Evolutionary conservation across 257 asterid species (phyloP).

Genomic region (Mitragyna speciosa): DNA sequence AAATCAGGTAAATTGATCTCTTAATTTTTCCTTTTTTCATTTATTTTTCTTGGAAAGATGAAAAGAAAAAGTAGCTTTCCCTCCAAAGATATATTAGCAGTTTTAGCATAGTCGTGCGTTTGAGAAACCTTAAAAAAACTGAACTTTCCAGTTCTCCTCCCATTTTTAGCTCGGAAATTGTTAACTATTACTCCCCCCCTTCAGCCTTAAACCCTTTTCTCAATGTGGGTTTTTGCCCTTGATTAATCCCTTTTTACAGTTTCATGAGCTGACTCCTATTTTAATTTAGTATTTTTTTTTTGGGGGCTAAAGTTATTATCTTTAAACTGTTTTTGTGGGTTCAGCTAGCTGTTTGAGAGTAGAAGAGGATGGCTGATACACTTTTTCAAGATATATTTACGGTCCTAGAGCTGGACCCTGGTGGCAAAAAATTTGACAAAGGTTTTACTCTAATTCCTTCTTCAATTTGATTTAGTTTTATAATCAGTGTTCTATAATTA

Average conservation of each 20-base stretch:
- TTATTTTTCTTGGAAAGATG: neutral
- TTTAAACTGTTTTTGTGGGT: constrained; percentile 4
- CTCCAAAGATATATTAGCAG: neutral
- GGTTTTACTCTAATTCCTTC: constrained; percentile 31
- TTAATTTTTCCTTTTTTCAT: neutral
- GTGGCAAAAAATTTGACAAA: constrained; percentile 78
- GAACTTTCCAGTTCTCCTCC: neutral
- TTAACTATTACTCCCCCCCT: neutral
- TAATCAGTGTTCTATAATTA: neutral
- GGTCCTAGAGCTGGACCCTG: constrained; percentile 62
- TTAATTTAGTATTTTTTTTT: neutral
- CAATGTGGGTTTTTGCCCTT: neutral
- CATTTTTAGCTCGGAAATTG: neutral
- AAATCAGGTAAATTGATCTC: neutral
- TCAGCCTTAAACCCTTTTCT: neutral
- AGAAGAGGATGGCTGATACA: constrained; percentile 63
- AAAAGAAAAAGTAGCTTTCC: neutral
- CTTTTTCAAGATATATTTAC: constrained; percentile 79
- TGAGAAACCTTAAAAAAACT: neutral
- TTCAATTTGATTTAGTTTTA: neutral
- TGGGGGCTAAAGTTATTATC: neutral
- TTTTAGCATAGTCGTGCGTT: neutral
- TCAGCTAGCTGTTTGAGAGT: neutral
- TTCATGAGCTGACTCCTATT: too few species aligned
- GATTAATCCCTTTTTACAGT: neutral